Percentiles rank a stretch among this genome's conserved stretches.
Conservation (phyloP, 108 stramenopile species). For the Pseudonitzschia multistriata region DNA sequence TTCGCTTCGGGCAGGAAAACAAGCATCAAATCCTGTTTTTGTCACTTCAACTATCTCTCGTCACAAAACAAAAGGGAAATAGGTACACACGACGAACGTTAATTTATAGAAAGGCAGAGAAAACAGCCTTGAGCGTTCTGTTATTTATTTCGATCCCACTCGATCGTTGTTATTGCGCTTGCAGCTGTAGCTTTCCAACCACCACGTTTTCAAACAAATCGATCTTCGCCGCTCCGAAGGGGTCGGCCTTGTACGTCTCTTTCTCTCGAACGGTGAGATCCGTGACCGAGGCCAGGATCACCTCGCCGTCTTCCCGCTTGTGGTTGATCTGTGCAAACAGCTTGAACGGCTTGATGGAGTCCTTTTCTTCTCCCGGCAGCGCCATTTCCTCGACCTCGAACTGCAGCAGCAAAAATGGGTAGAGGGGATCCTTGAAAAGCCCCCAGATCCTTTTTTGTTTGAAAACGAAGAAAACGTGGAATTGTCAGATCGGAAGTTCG, state of each 20-base stretch:
- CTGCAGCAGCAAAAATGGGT: conserved; percentile 82
- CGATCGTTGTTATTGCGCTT: conserved; percentile 29
- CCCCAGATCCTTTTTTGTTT: conserved; percentile 71
- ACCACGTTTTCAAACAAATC: conserved; percentile 68
- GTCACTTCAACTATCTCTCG: no score
- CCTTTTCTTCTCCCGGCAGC: conserved; percentile 42
- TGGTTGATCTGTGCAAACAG: conserved; percentile 77
- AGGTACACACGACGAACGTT: no score
- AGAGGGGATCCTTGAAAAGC: conserved; percentile 85
- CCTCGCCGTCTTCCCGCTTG: conserved; percentile 47
- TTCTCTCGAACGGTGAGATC: conserved; percentile 46
- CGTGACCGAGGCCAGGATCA: conserved; percentile 27
- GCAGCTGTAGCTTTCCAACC: conserved; percentile 63
- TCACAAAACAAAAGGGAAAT: no score
- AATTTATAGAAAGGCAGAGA: no score
- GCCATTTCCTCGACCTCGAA: conserved; percentile 69
- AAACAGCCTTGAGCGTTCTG: no score
- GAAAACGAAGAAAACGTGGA: neutral
- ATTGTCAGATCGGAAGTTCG: neutral
- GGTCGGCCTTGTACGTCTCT: conserved; percentile 62
- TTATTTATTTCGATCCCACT: no score
- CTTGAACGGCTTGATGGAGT: conserved; percentile 64
- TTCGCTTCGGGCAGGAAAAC: no score
- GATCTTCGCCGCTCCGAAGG: conserved; percentile 70
- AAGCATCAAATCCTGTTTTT: no score